Percentiles rank a stretch among this genome's conserved stretches.
These are phyloP conservation scores for Protostelium mycophagum DNA, from an alignment of 78 protist species.

Conservation along the genomic window DNA sequence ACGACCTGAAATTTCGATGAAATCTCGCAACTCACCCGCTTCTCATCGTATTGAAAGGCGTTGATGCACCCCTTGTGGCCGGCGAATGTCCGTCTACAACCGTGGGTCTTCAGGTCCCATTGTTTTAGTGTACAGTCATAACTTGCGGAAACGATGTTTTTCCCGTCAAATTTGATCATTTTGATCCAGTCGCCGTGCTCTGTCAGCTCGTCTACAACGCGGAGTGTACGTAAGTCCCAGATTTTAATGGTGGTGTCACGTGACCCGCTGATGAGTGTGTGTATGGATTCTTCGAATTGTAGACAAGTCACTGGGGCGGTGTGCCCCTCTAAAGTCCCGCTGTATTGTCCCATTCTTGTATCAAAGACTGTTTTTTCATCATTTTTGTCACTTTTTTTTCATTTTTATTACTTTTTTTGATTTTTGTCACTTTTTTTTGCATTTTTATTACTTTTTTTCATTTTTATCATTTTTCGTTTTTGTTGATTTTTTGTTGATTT, in stretches of 20 bases:
- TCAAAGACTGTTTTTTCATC: background rate
- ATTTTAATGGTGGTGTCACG: conserved; percentile 28
- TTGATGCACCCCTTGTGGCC: conserved; percentile 52
- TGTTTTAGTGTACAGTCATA: conserved; percentile 38
- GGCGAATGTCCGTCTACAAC: conserved; percentile 7
- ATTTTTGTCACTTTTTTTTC: background rate
- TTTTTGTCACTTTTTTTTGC: too few species aligned
- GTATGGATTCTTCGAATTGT: background rate
- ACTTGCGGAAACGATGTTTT: conserved; percentile 21
- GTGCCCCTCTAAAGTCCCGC: background rate
- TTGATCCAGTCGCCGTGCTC: conserved; percentile 52
- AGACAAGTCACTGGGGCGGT: background rate
- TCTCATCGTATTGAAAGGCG: conserved; percentile 18
- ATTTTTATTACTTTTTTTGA: too few species aligned
- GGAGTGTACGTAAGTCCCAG: conserved; percentile 47
- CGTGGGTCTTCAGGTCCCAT: conserved; percentile 29
- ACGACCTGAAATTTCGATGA: background rate
- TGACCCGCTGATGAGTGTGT: background rate
- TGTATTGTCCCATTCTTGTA: background rate
- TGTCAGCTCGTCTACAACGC: conserved; percentile 5
- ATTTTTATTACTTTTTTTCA: too few species aligned
- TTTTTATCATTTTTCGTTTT: too few species aligned
- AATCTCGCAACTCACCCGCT: background rate
- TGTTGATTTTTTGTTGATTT: too few species aligned
- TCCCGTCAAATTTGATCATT: conserved; percentile 5